Conservation (phyloP, 345 rosid species). For the Psidium friedrichsthalianum region DNA sequence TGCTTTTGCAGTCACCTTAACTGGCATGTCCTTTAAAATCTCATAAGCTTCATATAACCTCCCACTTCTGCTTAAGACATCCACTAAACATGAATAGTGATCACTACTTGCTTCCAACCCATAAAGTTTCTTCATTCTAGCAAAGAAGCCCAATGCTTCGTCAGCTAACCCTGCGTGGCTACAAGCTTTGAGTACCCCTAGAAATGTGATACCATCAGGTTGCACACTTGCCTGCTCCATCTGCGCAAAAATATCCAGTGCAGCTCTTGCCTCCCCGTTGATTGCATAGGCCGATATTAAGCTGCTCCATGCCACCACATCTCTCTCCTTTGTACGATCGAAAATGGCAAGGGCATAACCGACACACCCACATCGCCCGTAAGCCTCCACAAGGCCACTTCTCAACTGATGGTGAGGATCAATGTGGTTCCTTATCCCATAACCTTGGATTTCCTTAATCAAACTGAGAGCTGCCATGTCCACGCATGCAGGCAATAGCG, state of each 20-base stretch:
- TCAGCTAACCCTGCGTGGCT: constrained; percentile 57
- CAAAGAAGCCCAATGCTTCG: constrained; percentile 19
- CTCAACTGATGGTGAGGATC: neutral
- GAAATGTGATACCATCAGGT: constrained; percentile 51
- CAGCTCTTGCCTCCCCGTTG: constrained; percentile 42
- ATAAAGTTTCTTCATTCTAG: neutral
- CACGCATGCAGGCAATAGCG: neutral
- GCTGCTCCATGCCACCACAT: constrained; percentile 65
- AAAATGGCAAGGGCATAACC: neutral
- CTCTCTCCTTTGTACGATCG: constrained; percentile 1
- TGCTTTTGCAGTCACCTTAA: neutral
- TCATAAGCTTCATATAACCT: neutral
- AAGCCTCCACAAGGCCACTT: neutral
- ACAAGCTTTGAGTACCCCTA: constrained; percentile 55
- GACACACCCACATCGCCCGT: neutral
- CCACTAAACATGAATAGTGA: neutral
- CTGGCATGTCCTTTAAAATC: neutral
- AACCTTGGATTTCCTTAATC: neutral
- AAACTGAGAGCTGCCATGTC: neutral
- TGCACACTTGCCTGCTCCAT: constrained; percentile 38
- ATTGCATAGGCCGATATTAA: constrained; percentile 56
- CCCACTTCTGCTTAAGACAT: neutral
- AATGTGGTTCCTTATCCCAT: neutral
- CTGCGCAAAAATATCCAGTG: constrained; percentile 32
- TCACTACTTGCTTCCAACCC: neutral